Evolutionary conservation across 352 stramenopile genomes (phyloP).

Genomic region (Phytopythium kandeliae): DNA sequence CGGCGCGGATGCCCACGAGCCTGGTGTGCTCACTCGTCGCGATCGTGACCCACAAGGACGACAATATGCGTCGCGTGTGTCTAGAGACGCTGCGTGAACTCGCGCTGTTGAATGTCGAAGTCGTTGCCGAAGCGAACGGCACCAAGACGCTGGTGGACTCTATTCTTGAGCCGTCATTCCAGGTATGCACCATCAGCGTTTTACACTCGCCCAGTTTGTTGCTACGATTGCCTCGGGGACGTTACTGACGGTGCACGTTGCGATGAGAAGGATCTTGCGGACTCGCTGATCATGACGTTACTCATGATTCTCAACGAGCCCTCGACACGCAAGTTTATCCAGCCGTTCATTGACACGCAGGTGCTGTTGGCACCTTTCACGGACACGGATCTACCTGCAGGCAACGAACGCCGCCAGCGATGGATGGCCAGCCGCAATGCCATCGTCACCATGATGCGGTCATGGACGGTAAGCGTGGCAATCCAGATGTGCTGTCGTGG

Average conservation of each 20-base stretch:
- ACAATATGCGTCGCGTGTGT: slow-evolving; percentile 84
- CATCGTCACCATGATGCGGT: slow-evolving; percentile 88
- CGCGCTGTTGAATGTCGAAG: slow-evolving; percentile 68
- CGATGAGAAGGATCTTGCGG: slow-evolving; percentile 48
- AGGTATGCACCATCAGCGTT: slow-evolving; percentile 12
- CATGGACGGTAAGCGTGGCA: slow-evolving; percentile 56
- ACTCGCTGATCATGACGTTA: slow-evolving; percentile 82
- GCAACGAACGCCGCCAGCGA: slow-evolving; percentile 77
- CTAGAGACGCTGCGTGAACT: slow-evolving; percentile 83
- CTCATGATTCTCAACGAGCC: slow-evolving; percentile 84
- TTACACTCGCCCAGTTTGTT: background rate
- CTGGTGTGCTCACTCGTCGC: slow-evolving; percentile 80
- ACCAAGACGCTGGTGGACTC: slow-evolving; percentile 80
- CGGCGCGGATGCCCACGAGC: slow-evolving; percentile 71
- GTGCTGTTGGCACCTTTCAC: slow-evolving; percentile 85
- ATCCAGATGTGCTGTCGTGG: background rate
- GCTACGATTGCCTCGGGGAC: background rate
- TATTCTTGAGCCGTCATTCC: slow-evolving; percentile 86
- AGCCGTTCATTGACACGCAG: slow-evolving; percentile 86
- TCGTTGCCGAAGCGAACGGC: slow-evolving; percentile 83
- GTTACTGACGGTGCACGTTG: background rate
- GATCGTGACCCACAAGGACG: slow-evolving; percentile 84
- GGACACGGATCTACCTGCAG: slow-evolving; percentile 78
- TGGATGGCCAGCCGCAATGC: slow-evolving; percentile 89
- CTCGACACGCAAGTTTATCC: slow-evolving; percentile 78